phyloP scores from a whole-genome alignment of 2,329 filamentous ascomycete species.

The Trichoderma asperellum region DNA sequence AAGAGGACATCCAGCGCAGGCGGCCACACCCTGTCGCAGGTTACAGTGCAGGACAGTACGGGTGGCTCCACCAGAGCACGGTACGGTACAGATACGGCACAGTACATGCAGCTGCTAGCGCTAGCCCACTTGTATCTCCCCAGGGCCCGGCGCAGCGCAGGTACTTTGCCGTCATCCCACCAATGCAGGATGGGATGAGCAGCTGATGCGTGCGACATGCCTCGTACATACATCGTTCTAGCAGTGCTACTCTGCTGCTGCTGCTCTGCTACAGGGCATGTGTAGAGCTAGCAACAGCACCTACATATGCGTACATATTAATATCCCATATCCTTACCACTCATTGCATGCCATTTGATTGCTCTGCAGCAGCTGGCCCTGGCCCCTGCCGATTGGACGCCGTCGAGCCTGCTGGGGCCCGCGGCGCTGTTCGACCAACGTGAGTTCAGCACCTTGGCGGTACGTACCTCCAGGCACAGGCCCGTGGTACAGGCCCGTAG shows the following conservation, averaged over 20 bases:
- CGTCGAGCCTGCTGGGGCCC: slow-evolving; percentile 20
- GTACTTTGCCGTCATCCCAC: slow-evolving; percentile 12
- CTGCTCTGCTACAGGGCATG: neutral
- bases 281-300: neutral
- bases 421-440: slow-evolving; percentile 16
- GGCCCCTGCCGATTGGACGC: slow-evolving; percentile 25
- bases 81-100: neutral
- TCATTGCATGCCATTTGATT: neutral
- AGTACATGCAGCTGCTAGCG: slow-evolving; percentile 4
- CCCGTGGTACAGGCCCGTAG: neutral
- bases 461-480: neutral
- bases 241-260: neutral
- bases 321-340: neutral
- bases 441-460: neutral
- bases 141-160: neutral
- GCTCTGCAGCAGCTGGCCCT: slow-evolving; percentile 19
- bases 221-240: slow-evolving; percentile 2
- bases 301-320: slow-evolving; percentile 6
- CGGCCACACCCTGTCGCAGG: slow-evolving; percentile 22
- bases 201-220: slow-evolving; percentile 24
- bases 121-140: neutral
- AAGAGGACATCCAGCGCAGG: slow-evolving; percentile 5
- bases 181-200: slow-evolving; percentile 17
- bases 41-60: slow-evolving; percentile 28
- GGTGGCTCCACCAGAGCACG: neutral